Percentiles rank a stretch among this genome's conserved stretches.
phyloP scores from a whole-genome alignment of 2,329 filamentous ascomycete genomes.

The Dichotomopilus funicola region DNA sequence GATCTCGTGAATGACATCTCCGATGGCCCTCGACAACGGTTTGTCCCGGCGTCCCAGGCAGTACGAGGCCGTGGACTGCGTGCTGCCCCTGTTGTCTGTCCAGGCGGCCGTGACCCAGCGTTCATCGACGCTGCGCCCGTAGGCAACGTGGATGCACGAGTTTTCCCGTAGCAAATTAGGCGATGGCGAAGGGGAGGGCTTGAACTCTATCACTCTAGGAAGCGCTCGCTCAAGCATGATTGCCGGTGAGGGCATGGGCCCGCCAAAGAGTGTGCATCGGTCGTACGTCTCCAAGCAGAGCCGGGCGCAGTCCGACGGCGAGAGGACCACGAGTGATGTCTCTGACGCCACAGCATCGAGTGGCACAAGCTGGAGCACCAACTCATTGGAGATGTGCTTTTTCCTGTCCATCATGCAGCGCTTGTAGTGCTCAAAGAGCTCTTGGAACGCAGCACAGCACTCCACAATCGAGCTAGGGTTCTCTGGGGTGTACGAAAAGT shows the following conservation, averaged over 20 bases:
- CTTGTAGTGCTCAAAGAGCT: slow-evolving; percentile 60
- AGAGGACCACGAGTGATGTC: slow-evolving; percentile 55
- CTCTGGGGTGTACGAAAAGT: slow-evolving; percentile 65
- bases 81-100: slow-evolving; percentile 70
- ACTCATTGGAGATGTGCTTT: slow-evolving; percentile 47
- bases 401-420: slow-evolving; percentile 43
- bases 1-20: slow-evolving; percentile 64
- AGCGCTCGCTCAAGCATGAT: slow-evolving; percentile 65
- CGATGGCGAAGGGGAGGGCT: slow-evolving; percentile 60
- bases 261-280: slow-evolving; percentile 56
- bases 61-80: slow-evolving; percentile 68
- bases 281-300: slow-evolving; percentile 73
- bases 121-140: slow-evolving; percentile 67
- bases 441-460: slow-evolving; percentile 67
- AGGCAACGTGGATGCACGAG: slow-evolving; percentile 73
- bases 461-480: slow-evolving; percentile 58
- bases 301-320: slow-evolving; percentile 51
- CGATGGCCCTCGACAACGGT: slow-evolving; percentile 45
- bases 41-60: slow-evolving; percentile 58
- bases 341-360: slow-evolving; percentile 60
- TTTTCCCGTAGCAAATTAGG: slow-evolving; percentile 71
- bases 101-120: slow-evolving; percentile 75
- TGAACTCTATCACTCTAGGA: slow-evolving; percentile 69
- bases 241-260: slow-evolving; percentile 58
- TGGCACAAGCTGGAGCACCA: slow-evolving; percentile 73